Evolutionary conservation across 139 green algal genomes (phyloP), one percentile per base, ranked within the genome.

Genomic region (Picochlorum sp.): DNA sequence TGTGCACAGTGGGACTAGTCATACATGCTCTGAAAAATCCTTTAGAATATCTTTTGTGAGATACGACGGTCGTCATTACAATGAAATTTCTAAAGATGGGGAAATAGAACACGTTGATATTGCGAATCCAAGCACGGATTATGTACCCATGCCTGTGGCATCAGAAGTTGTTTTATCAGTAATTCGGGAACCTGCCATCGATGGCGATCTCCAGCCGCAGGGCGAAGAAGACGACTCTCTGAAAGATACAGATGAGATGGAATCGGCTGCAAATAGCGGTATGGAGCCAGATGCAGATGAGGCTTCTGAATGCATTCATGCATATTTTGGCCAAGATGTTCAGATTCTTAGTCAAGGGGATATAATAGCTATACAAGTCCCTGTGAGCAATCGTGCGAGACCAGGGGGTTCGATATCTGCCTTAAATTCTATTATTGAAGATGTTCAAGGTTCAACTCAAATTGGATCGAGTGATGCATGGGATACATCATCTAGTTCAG

Each of bases 311-410:
- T 47, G 39, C 5, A 43, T 79, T 47, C 55, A 69, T 43, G 25
- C 28, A 7, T 63, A 68, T 56, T 67, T 80, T 18, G 35, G 50
- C 20, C 31, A 32, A 7, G 53, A 20, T 6, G 39, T 25, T 9
- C 43, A 68, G 13, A 26, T 70, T 22, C 33, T 80, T n/a, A n/a
- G 32, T 5, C 39, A 20, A 3, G 68, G 72, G 2, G 72, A 80
- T 31, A 43, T 80, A 33, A 54, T 80, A 49, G 64, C 52, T 5
- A 64, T 70, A 54, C 58, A 52, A 3, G 44, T 53, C 7, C 39
- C 39, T 45, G 7, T 18, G 9, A 14, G 16, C 16, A 24, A 16
- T 16, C 6, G n/a, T n/a, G 20, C n/a, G 20, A 18, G 20, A 10
- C 39, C 39, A 24, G 39, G 39, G 6, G n/a, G n/a, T 16, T 16